Conservation (phyloP, 2,329 filamentous ascomycete species). For the Clathrospora elynae region DNA sequence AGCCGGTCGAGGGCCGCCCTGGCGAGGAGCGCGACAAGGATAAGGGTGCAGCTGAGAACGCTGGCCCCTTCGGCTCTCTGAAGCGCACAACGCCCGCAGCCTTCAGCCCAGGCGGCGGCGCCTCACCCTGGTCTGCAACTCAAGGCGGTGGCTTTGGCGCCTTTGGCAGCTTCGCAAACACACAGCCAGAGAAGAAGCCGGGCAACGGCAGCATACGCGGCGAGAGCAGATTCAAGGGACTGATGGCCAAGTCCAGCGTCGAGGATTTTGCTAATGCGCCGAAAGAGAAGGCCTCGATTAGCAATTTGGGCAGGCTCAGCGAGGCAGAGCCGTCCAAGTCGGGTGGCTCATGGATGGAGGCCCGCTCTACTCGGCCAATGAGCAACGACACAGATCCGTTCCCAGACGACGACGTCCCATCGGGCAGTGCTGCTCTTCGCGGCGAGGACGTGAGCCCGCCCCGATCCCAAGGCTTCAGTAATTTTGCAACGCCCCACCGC, state of each 20-base stretch:
- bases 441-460: conserved; percentile 72
- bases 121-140: conserved; percentile 64
- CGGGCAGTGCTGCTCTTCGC: conserved; percentile 74
- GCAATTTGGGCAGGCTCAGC: conserved; percentile 59
- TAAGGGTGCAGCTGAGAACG: conserved; percentile 49
- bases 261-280: conserved; percentile 63
- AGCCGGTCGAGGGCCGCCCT: conserved; percentile 50
- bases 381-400: conserved; percentile 76
- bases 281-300: conserved; percentile 62
- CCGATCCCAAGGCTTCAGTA: conserved; percentile 53
- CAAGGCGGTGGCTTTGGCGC: conserved; percentile 71
- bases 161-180: conserved; percentile 84
- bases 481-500: conserved; percentile 50
- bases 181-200: conserved; percentile 68
- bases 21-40: conserved; percentile 59
- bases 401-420: conserved; percentile 66
- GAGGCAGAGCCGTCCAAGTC: conserved; percentile 56
- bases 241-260: conserved; percentile 77
- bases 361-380: conserved; percentile 53
- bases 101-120: conserved; percentile 56
- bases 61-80: conserved; percentile 57
- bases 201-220: conserved; percentile 69
- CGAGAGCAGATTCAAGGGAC: conserved; percentile 83
- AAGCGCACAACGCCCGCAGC: conserved; percentile 63
- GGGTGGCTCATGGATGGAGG: conserved; percentile 59